phyloP scores from a whole-genome alignment of 805 yeast genomes.

The Saturnispora mendoncae region DNA sequence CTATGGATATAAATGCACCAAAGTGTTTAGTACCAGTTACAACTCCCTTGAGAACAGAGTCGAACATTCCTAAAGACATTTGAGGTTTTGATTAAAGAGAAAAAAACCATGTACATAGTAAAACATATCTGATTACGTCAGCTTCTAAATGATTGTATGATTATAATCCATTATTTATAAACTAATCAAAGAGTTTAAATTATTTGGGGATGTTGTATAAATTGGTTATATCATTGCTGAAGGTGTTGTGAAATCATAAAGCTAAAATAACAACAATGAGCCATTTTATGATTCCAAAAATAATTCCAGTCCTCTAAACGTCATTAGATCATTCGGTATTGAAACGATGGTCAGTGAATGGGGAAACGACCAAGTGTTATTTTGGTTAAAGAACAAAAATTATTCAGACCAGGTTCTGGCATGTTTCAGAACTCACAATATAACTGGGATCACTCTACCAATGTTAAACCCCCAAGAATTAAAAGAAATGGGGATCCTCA shows the following conservation, averaged over 20 bases:
- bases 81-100: too few relatives aligned
- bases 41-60: constrained; percentile 45
- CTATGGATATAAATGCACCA: constrained; percentile 72
- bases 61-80: too few relatives aligned
- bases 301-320: neutral
- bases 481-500: constrained; percentile 56
- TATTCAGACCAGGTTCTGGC: constrained; percentile 22
- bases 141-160: too few relatives aligned
- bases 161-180: too few relatives aligned
- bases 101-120: too few relatives aligned
- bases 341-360: constrained; percentile 18
- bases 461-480: constrained; percentile 63
- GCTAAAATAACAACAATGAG: too few relatives aligned
- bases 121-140: too few relatives aligned
- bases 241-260: too few relatives aligned
- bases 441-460: constrained; percentile 66
- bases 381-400: constrained; percentile 24
- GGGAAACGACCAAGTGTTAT: constrained; percentile 26
- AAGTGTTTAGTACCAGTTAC: constrained; percentile 54
- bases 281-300: neutral
- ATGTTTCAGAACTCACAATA: constrained; percentile 45
- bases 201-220: too few relatives aligned
- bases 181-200: too few relatives aligned
- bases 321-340: constrained; percentile 40
- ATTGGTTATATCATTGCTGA: too few relatives aligned